Evolutionary conservation across 2,329 filamentous ascomycete species (phyloP), one percentile per base, ranked within the genome.

Genomic region (Septoria petroselini): DNA sequence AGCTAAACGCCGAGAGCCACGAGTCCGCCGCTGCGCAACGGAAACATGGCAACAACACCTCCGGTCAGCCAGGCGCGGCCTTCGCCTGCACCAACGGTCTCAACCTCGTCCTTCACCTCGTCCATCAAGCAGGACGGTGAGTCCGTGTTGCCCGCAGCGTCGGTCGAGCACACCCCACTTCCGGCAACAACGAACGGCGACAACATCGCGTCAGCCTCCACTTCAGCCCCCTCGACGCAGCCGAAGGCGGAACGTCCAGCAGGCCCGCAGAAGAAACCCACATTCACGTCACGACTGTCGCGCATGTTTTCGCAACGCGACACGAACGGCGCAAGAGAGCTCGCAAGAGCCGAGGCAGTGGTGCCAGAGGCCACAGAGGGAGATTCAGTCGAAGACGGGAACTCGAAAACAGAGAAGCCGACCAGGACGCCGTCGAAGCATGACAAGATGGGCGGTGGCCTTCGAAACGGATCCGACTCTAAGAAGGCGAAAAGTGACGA

Each of bases 41-140:
- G 9, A 42, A 51, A 53, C 31, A 58, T 55, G 52, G 52, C 55
- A 21, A 30, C 52, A 18, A 44, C 54, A 44, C 41, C 53, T 35
- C 44, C 54, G 42, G 17, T 38, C 43, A 44, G 41, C n/a, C 45
- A 48, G 21, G 37, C 18, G 30, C 43, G 38, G 9, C 50, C 54
- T 11, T 49, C 71, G 55, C 71, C 73, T 56, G 69, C 68, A 50
- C 69, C 53, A 17, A 48, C 50, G 5, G 48, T 51, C 19, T 55
- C 71, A 49, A 73, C 72, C 52, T 62, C 69, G 55, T 75, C 73
- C 23, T 63, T 68, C 21, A 71, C 72, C 53, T 73, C 43, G 7
- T 46, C 68, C 27, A 54, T 37, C 30, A 56, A 62, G 45, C 49
- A 48, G 9, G 42, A 44, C 14, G 43, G 35, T 41, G 25, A 38